Percentiles rank a stretch among this genome's conserved stretches.
phyloP scores from a whole-genome alignment of 768 basidiomycete genomes.

The Kwoniella dendrophila region DNA sequence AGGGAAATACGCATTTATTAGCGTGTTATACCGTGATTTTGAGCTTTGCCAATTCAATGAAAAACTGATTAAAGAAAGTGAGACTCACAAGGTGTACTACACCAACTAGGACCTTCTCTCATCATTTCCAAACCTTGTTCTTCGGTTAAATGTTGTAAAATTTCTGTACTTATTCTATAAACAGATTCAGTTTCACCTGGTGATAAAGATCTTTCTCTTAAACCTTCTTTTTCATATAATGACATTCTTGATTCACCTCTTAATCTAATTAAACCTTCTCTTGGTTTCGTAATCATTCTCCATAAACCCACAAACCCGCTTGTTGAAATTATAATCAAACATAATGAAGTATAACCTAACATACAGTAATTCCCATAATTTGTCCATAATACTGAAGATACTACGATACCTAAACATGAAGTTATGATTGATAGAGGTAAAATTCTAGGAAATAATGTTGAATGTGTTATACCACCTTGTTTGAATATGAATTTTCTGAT shows the following conservation, averaged over 20 bases:
- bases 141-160: neutral
- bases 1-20: neutral
- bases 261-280: slow-evolving; percentile 19
- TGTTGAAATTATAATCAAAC: neutral
- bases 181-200: slow-evolving; percentile 1
- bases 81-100: slow-evolving; percentile 44
- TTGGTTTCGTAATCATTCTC: neutral
- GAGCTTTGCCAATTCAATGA: neutral
- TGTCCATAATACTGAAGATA: neutral
- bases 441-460: slow-evolving; percentile 26
- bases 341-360: slow-evolving; percentile 13
- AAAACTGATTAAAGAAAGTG: neutral
- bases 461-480: slow-evolving; percentile 27
- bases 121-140: slow-evolving; percentile 10
- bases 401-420: slow-evolving; percentile 10
- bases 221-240: slow-evolving; percentile 7
- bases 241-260: slow-evolving; percentile 18
- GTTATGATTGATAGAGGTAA: slow-evolving; percentile 15
- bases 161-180: slow-evolving; percentile 10
- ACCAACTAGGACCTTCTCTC: slow-evolving; percentile 28
- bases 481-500: slow-evolving; percentile 7
- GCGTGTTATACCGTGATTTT: neutral
- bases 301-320: slow-evolving; percentile 11
- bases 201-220: neutral
- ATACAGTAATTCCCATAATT: neutral